Conservation (phyloP, 2,329 filamentous ascomycete species). For the Aspergillus candidus region DNA sequence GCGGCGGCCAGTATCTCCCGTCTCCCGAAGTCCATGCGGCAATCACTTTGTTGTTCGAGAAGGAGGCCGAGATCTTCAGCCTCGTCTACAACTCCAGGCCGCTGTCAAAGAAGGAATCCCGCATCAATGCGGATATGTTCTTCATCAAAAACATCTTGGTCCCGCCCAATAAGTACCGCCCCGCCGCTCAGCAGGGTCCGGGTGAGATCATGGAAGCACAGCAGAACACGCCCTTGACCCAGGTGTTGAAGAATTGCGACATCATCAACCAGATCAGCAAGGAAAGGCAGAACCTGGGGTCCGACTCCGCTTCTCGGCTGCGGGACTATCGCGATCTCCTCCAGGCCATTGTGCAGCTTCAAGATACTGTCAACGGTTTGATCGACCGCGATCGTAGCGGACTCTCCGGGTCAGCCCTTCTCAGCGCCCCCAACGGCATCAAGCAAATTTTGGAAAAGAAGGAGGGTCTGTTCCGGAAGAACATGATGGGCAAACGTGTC, state of each 20-base stretch:
- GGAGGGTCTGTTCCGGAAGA: conserved; percentile 94
- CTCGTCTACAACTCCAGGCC: conserved; percentile 79
- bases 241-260: conserved; percentile 70
- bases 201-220: conserved; percentile 79
- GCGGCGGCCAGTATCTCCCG: conserved; percentile 61
- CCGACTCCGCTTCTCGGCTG: conserved; percentile 42
- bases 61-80: conserved; percentile 75
- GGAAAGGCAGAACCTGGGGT: conserved; percentile 54
- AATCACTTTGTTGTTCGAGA: conserved; percentile 72
- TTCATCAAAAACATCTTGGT: conserved; percentile 83
- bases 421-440: conserved; percentile 82
- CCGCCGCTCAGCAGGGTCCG: conserved; percentile 74
- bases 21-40: conserved; percentile 77
- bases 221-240: conserved; percentile 82
- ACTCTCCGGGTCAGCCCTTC: conserved; percentile 68
- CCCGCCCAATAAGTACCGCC: conserved; percentile 85
- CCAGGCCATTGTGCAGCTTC: conserved; percentile 73
- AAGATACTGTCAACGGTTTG: conserved; percentile 86
- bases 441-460: conserved; percentile 99
- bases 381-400: conserved; percentile 87
- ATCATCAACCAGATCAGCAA: conserved; percentile 67
- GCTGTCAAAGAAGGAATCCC: conserved; percentile 49
- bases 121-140: conserved; percentile 80
- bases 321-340: conserved; percentile 71
- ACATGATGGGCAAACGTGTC: conserved; percentile 99